Evolutionary conservation across 306 rosid species (phyloP).

Genomic region (Cucurbita argyrosperma): DNA sequence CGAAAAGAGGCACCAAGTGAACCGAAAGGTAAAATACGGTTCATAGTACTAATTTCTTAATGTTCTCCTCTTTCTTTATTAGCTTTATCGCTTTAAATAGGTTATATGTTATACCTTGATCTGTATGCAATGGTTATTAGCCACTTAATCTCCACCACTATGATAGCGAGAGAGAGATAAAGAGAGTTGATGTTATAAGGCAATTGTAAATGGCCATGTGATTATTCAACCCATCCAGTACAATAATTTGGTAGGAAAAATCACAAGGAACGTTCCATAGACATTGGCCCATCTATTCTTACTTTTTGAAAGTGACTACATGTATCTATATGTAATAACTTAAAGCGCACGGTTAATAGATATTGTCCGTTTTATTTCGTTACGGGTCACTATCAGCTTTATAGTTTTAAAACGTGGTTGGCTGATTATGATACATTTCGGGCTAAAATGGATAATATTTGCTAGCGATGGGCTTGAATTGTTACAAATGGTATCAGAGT

Average conservation of each 20-base stretch:
- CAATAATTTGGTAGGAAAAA: conserved; percentile 5
- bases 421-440: too few species aligned
- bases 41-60: not conserved
- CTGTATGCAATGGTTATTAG: not conserved
- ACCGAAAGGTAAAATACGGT: not conserved
- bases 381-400: too few species aligned
- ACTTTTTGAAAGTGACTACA: not conserved
- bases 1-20: not conserved
- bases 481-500: too few species aligned
- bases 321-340: too few species aligned
- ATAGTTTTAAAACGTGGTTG: too few species aligned
- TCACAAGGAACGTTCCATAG: not conserved
- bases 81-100: not conserved
- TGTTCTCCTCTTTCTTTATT: not conserved
- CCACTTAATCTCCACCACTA: not conserved
- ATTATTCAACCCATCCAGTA: not conserved
- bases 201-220: conserved; percentile 2
- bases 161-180: not conserved
- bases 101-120: not conserved
- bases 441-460: too few species aligned
- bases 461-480: too few species aligned
- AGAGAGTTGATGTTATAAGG: not conserved
- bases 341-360: too few species aligned
- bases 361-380: too few species aligned
- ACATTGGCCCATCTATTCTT: not conserved